phyloP scores from a whole-genome alignment of 768 basidiomycete species.

The Boletus reticuloceps region DNA sequence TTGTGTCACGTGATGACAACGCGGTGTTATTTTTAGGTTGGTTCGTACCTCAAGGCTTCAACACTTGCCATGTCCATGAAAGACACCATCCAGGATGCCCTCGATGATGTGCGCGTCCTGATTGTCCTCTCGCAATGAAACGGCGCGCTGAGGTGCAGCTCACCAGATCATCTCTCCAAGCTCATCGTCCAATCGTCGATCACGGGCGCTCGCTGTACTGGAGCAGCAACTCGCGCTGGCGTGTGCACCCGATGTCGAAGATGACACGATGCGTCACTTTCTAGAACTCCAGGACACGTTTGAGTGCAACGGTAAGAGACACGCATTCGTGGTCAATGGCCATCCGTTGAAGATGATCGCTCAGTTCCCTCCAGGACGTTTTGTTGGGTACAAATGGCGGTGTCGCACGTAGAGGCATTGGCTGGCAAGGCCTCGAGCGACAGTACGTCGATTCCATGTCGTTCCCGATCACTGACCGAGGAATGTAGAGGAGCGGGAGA shows the following conservation, averaged over 20 bases:
- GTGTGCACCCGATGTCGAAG: constrained; percentile 41
- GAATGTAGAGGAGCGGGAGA: constrained; percentile 38
- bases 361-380: constrained; percentile 71
- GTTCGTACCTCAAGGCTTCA: not conserved
- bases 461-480: not conserved
- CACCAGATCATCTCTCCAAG: constrained; percentile 65
- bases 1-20: constrained; percentile 31
- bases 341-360: constrained; percentile 4
- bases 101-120: constrained; percentile 60
- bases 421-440: constrained; percentile 46
- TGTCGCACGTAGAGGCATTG: constrained; percentile 47
- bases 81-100: constrained; percentile 51
- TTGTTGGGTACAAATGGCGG: constrained; percentile 56
- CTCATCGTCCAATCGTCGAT: constrained; percentile 49
- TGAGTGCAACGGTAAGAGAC: constrained; percentile 72
- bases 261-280: constrained; percentile 52
- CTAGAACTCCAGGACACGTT: constrained; percentile 72
- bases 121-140: not conserved
- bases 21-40: constrained; percentile 17
- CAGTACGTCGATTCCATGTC: constrained; percentile 28
- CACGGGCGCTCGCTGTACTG: constrained; percentile 52
- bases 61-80: constrained; percentile 35
- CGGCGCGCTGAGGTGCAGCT: constrained; percentile 10
- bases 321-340: not conserved
- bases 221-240: constrained; percentile 54